Evolutionary conservation across 495 filamentous ascomycete genomes (phyloP).

Genomic region (Neurospora sp.): DNA sequence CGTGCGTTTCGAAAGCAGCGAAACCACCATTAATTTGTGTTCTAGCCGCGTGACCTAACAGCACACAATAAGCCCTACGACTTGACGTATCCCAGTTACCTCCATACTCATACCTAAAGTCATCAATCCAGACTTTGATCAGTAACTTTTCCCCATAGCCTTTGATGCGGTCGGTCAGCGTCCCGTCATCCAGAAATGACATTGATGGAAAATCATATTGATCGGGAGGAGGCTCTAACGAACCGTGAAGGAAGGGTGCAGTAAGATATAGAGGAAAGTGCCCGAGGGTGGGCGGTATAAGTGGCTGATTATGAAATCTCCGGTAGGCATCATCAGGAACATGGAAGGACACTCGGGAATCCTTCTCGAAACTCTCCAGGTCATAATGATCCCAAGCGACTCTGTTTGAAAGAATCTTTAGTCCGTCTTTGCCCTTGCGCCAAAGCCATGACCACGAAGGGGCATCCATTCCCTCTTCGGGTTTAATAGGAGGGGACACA

Average conservation of each 20-base stretch:
- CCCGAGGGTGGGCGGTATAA: not conserved
- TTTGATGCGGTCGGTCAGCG: not conserved
- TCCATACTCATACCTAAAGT: too few species aligned
- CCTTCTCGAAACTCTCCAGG: not conserved
- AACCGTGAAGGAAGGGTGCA: not conserved
- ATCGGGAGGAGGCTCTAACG: not conserved
- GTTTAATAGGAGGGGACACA: not conserved
- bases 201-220: not conserved
- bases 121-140: too few species aligned
- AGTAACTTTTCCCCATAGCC: too few species aligned
- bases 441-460: not conserved
- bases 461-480: not conserved
- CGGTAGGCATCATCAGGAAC: not conserved
- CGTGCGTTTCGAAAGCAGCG: too few species aligned
- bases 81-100: not conserved
- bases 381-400: not conserved
- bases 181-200: not conserved
- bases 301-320: not conserved
- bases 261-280: not conserved
- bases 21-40: too few species aligned
- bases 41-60: not conserved
- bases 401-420: rapidly evolving
- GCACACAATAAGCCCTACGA: not conserved
- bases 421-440: not conserved
- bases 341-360: not conserved